Evolutionary conservation across 768 basidiomycete genomes (phyloP).

Genomic region (Floccularia luteovirens): DNA sequence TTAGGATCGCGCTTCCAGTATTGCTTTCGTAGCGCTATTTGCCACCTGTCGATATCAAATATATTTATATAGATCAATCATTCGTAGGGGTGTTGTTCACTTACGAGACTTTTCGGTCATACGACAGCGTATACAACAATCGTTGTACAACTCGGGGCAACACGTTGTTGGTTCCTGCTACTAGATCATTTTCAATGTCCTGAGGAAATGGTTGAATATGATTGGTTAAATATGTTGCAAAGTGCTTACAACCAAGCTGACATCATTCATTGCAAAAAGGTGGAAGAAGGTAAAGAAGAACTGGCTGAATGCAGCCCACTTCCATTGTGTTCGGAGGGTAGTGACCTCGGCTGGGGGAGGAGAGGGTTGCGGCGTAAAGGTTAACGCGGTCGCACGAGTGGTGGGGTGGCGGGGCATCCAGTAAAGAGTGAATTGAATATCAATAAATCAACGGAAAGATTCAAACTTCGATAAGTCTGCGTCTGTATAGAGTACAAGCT

Average conservation of each 20-base stretch:
- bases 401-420: constrained; percentile 58
- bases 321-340: constrained; percentile 73
- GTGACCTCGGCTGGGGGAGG: constrained; percentile 29
- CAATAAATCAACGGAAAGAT: too few species aligned
- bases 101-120: constrained; percentile 76
- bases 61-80: constrained; percentile 11
- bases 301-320: constrained; percentile 89
- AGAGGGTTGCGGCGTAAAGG: constrained; percentile 19
- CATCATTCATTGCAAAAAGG: constrained; percentile 64
- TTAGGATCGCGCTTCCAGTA: constrained; percentile 67
- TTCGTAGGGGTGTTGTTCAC: constrained; percentile 17
- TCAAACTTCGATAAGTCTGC: too few species aligned
- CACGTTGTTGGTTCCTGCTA: constrained; percentile 47
- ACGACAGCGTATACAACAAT: constrained; percentile 65
- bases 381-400: constrained; percentile 23
- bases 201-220: too few species aligned
- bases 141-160: constrained; percentile 71
- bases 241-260: constrained; percentile 52
- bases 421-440: too few species aligned
- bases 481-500: too few species aligned
- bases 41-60: constrained; percentile 68
- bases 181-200: constrained; percentile 78
- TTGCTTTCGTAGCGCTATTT: constrained; percentile 68
- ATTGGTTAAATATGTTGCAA: constrained; percentile 5
- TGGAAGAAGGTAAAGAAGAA: constrained; percentile 83